Evolutionary conservation across 2,329 filamentous ascomycete genomes (phyloP).

Genomic region (Dactylellina drechsleri): DNA sequence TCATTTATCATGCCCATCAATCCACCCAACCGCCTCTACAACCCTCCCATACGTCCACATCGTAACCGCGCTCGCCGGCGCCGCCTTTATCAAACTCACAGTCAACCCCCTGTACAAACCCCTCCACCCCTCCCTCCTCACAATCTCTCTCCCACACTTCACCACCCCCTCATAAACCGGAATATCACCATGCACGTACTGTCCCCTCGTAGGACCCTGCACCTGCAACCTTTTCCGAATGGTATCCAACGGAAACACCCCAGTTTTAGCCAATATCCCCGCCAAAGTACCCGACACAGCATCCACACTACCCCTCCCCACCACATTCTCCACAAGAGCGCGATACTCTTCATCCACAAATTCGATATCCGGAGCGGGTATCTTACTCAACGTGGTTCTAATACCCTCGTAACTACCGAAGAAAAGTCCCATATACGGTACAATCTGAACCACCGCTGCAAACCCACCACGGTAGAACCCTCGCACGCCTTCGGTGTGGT

Average conservation of each 20-base stretch:
- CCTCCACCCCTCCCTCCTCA: slow-evolving; percentile 76
- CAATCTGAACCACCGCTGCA: slow-evolving; percentile 84
- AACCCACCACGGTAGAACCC: slow-evolving; percentile 91
- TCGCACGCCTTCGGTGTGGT: slow-evolving; percentile 74
- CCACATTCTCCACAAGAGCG: slow-evolving; percentile 62
- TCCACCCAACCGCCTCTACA: slow-evolving; percentile 67
- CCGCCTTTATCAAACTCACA: slow-evolving; percentile 90
- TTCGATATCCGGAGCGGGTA: slow-evolving; percentile 1
- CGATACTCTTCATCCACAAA: neutral
- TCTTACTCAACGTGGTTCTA: slow-evolving; percentile 12
- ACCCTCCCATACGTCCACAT: slow-evolving; percentile 93
- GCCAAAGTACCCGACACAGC: slow-evolving; percentile 83
- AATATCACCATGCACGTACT: slow-evolving; percentile 87
- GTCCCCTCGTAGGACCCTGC: slow-evolving; percentile 82
- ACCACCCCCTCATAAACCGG: slow-evolving; percentile 79
- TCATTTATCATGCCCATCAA: slow-evolving; percentile 56
- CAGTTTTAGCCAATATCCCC: slow-evolving; percentile 84
- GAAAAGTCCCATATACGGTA: slow-evolving; percentile 97
- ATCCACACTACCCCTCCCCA: slow-evolving; percentile 73
- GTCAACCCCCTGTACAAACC: slow-evolving; percentile 88
- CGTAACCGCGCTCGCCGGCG: slow-evolving; percentile 89
- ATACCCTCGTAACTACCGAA: slow-evolving; percentile 84
- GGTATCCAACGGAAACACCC: slow-evolving; percentile 90
- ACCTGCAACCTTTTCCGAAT: slow-evolving; percentile 94
- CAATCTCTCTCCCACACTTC: slow-evolving; percentile 74